These are phyloP conservation scores for Knoxia roxburghii DNA, from an alignment of 257 asterid species.

Conservation along the genomic window DNA sequence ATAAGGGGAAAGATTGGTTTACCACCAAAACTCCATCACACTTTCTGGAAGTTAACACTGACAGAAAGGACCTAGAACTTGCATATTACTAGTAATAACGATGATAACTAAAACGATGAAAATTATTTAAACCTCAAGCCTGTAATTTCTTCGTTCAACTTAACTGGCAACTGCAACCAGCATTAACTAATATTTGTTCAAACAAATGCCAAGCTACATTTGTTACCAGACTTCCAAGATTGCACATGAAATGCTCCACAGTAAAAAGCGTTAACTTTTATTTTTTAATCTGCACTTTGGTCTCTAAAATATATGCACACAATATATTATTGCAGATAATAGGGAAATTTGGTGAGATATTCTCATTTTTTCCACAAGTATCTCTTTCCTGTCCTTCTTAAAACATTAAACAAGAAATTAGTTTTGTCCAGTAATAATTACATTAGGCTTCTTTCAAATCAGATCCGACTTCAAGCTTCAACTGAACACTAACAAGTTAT, in stretches of 20 bases:
- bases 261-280: too few species aligned
- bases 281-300: neutral
- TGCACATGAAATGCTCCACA: neutral
- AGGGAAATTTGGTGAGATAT: neutral
- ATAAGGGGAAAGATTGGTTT: constrained; percentile 13
- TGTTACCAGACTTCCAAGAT: neutral
- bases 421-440: neutral
- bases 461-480: neutral
- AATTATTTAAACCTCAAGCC: neutral
- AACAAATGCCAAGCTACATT: neutral
- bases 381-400: neutral
- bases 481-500: neutral
- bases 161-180: neutral
- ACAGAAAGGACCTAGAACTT: neutral
- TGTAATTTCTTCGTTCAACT: neutral
- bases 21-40: constrained; percentile 1
- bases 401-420: neutral
- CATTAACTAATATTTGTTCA: neutral
- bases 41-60: neutral
- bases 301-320: too few species aligned
- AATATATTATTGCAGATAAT: neutral
- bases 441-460: neutral
- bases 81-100: neutral
- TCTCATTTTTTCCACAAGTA: neutral
- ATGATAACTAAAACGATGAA: neutral